Percentiles rank a stretch among this genome's conserved stretches.
Evolutionary conservation across 345 rosid genomes (phyloP).

Genomic region (Iberis pinnata): DNA sequence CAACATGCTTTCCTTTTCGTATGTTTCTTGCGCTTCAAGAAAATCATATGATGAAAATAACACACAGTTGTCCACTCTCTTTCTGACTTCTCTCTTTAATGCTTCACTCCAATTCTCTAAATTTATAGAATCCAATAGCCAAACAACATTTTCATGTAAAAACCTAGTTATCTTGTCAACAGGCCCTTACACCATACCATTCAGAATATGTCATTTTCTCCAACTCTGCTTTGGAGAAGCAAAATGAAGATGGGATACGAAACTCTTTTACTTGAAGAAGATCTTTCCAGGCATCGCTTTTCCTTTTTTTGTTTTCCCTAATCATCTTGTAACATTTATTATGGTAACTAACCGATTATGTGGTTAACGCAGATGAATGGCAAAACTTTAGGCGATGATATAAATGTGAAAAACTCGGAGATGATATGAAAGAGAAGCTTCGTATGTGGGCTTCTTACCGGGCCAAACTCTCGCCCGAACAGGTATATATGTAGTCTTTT

Average conservation of each 20-base stretch:
- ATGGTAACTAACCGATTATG: no score
- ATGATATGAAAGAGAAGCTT: constrained; percentile 48
- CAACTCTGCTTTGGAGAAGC: constrained; percentile 38
- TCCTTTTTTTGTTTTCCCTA: neutral
- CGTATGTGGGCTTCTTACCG: constrained; percentile 78
- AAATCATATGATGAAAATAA: no score
- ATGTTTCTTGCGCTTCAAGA: no score
- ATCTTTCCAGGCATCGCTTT: constrained; percentile 71
- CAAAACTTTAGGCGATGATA: constrained; percentile 55
- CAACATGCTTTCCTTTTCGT: constrained; percentile 60
- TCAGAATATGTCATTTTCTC: constrained; percentile 68
- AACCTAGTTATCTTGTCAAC: constrained; percentile 21
- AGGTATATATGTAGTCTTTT: constrained; percentile 38
- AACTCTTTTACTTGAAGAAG: constrained; percentile 67
- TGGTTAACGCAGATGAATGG: constrained; percentile 55
- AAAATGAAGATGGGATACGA: constrained; percentile 83
- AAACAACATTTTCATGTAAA: no score
- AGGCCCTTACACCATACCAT: constrained; percentile 68
- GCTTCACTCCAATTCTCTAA: no score
- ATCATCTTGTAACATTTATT: neutral
- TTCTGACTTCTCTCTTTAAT: no score
- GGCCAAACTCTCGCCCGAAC: constrained; percentile 80
- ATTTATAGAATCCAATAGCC: no score
- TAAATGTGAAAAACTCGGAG: constrained; percentile 42
- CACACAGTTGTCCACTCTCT: constrained; percentile 6